A percentile compares a stretch with the other conserved stretches of the same genome.
These are phyloP conservation scores for Cicer judaicum DNA, from an alignment of 306 rosid species.

Conservation along the genomic window DNA sequence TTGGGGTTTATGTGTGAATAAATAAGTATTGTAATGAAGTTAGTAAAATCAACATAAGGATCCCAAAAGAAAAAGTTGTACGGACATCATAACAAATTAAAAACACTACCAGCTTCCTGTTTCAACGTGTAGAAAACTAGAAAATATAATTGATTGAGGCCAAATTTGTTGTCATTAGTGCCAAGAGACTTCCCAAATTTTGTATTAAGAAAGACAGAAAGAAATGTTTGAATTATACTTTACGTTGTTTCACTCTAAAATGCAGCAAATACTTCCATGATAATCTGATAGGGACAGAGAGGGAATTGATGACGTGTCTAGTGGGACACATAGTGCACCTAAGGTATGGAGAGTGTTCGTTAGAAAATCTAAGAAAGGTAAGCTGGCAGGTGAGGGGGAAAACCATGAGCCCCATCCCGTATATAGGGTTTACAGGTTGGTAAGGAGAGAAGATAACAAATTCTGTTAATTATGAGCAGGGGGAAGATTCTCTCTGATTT, in stretches of 20 bases:
- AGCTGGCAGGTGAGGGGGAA: no score
- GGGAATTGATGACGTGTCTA: no score
- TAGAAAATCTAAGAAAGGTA: no score
- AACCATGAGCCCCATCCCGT: no score
- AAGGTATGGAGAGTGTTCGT: no score
- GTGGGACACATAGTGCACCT: no score
- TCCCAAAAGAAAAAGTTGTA: conserved; percentile 12
- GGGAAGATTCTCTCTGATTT: no score
- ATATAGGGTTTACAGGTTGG: no score
- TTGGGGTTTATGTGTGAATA: neutral
- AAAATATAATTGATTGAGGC: neutral
- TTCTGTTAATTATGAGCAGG: no score
- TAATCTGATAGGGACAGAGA: neutral
- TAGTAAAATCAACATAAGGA: conserved; percentile 1
- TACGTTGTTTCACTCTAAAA: conserved; percentile 16
- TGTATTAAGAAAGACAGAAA: neutral
- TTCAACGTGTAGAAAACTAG: conserved; percentile 12
- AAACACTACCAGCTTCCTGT: conserved; percentile 8
- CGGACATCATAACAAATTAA: conserved; percentile 24
- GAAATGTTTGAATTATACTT: neutral
- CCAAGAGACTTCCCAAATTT: conserved; percentile 14
- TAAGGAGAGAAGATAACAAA: no score
- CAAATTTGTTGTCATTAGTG: neutral
- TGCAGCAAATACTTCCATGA: conserved; percentile 8
- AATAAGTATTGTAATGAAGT: neutral